These are phyloP conservation scores for Paraurostyla sp. DNA, from an alignment of 73 alveolate species.

Conservation along the genomic window DNA sequence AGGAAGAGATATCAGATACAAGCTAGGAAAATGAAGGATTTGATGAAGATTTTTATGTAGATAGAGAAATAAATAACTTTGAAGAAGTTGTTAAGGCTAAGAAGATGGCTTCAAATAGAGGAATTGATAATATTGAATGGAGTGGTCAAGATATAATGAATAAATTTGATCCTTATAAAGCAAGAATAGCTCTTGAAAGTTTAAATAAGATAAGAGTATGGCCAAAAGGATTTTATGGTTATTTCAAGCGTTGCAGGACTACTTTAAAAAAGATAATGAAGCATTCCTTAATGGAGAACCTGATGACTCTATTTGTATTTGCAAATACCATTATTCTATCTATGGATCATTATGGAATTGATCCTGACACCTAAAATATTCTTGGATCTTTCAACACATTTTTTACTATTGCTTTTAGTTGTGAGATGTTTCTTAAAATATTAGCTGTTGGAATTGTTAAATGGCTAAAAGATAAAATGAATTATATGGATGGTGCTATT, in stretches of 20 bases:
- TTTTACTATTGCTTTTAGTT: constrained; percentile 84
- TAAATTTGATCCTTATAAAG: constrained; percentile 51
- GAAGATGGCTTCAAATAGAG: neutral
- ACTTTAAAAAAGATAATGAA: constrained; percentile 34
- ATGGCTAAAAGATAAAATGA: constrained; percentile 86
- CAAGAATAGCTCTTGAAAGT: constrained; percentile 1
- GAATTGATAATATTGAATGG: constrained; percentile 63
- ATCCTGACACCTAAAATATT: constrained; percentile 34
- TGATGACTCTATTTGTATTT: constrained; percentile 79
- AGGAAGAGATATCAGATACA: constrained; percentile 12
- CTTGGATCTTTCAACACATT: constrained; percentile 63
- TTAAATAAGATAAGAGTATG: constrained; percentile 61
- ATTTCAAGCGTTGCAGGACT: constrained; percentile 24
- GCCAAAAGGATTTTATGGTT: constrained; percentile 59
- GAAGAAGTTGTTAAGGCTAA: constrained; percentile 19
- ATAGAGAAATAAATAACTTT: constrained; percentile 16
- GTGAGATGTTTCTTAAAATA: constrained; percentile 89
- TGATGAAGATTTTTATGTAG: constrained; percentile 34
- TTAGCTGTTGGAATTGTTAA: constrained; percentile 84
- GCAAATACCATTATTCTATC: constrained; percentile 83
- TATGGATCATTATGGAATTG: constrained; percentile 82
- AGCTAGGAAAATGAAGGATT: neutral
- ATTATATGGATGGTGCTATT: constrained; percentile 85
- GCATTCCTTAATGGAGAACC: constrained; percentile 62
- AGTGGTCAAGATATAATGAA: constrained; percentile 68